Base-by-base conservation (phyloP, 2,329 filamentous ascomycete genomes). In the Fusarium bactridioides region DNA sequence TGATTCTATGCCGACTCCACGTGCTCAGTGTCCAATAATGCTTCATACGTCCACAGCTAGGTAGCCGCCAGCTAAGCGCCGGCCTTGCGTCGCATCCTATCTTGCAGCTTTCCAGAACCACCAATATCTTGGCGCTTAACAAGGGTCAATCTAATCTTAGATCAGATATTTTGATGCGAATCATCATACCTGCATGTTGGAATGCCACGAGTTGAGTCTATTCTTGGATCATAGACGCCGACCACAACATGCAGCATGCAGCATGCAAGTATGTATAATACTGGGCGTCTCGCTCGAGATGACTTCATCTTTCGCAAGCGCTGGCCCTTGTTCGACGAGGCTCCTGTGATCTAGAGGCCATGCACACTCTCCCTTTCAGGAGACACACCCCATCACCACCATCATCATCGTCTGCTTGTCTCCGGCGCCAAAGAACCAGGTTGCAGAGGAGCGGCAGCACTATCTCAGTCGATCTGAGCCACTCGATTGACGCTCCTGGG, bases 61-160 rank as follows among this genome's bases (percentile, higher is more conserved):
- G 43, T 77, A 77, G 66, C 76, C 76, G 76, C 76, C 67, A 44
- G 59, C 73, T 77, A 77, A 77, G 74, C 76, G 76, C 76, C 70
- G 47, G 37, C 64, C 58, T 35, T 67, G 54, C 60, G 75, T 62
- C 44, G 66, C 47, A 62, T 63, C 33, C 44, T 64, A 66, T 69
- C 58, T 63, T 44, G 55, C 56, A 66, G 61, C 55, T 60, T 69
- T 74, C 63, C 61, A 69, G 63, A 70, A 76, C 43, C 27, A 50
- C 54, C 69, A 61, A 57, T 54, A 67, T 65, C 69, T 59, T 63
- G 66, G 65, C 69, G 69, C 55, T 44, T 67, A 70, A 10, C 33
- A 54, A 33, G 47, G 37, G 38, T 71, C 60, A 68, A 63, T 68
- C 65, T 61, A 63, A 68, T 73, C 62, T 68, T 50, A 33, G 59